Evolutionary conservation across 2,329 filamentous ascomycete genomes (phyloP).

Genomic region (Hypoxylon sp.): DNA sequence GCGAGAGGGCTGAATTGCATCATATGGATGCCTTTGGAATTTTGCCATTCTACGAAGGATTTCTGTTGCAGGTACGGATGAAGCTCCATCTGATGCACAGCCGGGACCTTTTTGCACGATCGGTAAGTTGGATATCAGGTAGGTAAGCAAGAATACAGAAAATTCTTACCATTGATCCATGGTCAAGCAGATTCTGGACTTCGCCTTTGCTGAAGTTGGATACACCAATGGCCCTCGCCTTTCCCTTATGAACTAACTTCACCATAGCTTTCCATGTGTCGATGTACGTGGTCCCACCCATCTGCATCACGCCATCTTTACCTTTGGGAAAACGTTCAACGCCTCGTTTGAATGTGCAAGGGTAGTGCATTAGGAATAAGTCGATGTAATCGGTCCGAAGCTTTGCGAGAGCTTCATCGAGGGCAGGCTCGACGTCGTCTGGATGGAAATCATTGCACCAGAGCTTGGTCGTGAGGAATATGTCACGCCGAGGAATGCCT

Average conservation of each 20-base stretch:
- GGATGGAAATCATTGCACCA: too few species aligned
- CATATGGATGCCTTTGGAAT: too few species aligned
- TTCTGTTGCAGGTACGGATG: too few species aligned
- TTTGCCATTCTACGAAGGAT: too few species aligned
- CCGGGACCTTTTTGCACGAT: too few species aligned
- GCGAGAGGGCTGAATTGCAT: too few species aligned
- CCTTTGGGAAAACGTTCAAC: background rate
- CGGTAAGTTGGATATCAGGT: too few species aligned
- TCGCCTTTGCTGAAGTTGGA: background rate
- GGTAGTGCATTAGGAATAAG: constrained; percentile 31
- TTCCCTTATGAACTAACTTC: background rate
- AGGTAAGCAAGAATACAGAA: too few species aligned
- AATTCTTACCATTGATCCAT: too few species aligned
- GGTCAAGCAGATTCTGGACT: background rate
- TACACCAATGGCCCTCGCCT: background rate
- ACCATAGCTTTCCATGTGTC: constrained; percentile 2
- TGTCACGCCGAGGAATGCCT: too few species aligned
- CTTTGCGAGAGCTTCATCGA: constrained; percentile 20
- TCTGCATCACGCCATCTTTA: background rate
- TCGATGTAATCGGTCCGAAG: constrained; percentile 26
- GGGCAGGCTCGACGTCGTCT: constrained; percentile 18
- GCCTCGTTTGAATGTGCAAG: constrained; percentile 20
- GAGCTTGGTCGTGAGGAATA: too few species aligned
- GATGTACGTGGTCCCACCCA: background rate
- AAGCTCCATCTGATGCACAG: too few species aligned